phyloP scores from a whole-genome alignment of 169 alveolate genomes.

The Hepatocystis sp. region DNA sequence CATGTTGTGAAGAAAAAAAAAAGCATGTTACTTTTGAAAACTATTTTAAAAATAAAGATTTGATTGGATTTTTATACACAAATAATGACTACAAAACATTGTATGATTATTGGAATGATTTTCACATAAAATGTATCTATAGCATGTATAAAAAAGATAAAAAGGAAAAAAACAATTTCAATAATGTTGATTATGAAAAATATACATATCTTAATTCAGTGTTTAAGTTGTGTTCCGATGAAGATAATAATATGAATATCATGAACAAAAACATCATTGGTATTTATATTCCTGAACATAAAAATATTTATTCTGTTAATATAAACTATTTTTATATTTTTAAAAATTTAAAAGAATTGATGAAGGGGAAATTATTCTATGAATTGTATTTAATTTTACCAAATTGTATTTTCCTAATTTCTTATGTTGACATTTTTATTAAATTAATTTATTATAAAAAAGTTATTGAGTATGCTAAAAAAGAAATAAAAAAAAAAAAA shows the following conservation, averaged over 20 bases:
- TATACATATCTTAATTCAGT: conserved; percentile 11
- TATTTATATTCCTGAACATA: conserved; percentile 47
- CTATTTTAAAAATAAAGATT: conserved; percentile 31
- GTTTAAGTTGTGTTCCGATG: conserved; percentile 60
- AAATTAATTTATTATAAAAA: conserved; percentile 53
- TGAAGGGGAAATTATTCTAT: conserved; percentile 43
- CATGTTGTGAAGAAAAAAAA: conserved; percentile 7
- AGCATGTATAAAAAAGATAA: neutral
- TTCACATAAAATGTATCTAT: conserved; percentile 2
- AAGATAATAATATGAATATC: conserved; percentile 25
- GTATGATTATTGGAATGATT: conserved; percentile 28
- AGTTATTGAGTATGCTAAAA: conserved; percentile 14
- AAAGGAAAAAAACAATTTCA: too few relatives aligned
- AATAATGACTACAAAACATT: conserved; percentile 25
- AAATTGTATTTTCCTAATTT: conserved; percentile 28
- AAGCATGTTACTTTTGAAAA: neutral
- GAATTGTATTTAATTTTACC: conserved; percentile 58
- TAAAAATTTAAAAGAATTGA: conserved; percentile 38
- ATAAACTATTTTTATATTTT: conserved; percentile 57
- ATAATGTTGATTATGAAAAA: neutral
- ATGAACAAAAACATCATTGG: conserved; percentile 59
- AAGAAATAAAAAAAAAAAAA: neutral
- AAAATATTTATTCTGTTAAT: conserved; percentile 37
- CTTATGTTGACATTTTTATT: conserved; percentile 33
- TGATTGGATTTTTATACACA: conserved; percentile 8